Base-by-base conservation (phyloP, 805 yeast genomes). In the Yarrowia bubula region DNA sequence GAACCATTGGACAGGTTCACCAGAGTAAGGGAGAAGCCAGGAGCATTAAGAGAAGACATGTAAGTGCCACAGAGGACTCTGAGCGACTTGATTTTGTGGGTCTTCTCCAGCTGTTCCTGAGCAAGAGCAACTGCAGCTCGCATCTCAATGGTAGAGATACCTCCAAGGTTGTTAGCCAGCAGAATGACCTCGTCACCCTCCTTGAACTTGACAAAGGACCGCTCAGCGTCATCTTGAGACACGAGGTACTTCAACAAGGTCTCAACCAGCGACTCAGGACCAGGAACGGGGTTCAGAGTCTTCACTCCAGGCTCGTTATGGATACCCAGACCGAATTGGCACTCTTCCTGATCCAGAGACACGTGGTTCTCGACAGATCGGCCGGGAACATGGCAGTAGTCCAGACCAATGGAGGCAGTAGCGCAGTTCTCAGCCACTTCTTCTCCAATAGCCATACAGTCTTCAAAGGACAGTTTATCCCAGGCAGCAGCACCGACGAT, bases 241-340 rank as follows among this genome's bases (percentile, higher is more conserved):
- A 93, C 76, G 71, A 84, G 84, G 50, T 85, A 79, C 65, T 88
- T 80, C 79, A 93, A 80, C 35, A 83, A 79, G 28, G 81, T 74
- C 33, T 43, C 37, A 50, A 86, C 79, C 39, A 92, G 76, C 0
- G 82, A 82, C 14, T 84, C 86, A 61, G 90, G 84, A 0, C 84
- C 73, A 28, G 98, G 97, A 70, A 92, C 84, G 17, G 61, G 61
- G 33, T 79, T 76, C 33, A 84, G 72, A 67, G 84, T 83, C 71
- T 82, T 80, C 66, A 86, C 86, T 68, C 98, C 98, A 0, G 97
- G 93, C 75, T 92, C 98, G 72, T 92, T 92, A 76, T 92, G 98
- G 67, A 92, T 92, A 48, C 98, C 98, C 86, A 92, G 87, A 32
- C 98, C 98, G 66, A 92, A 81, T 75, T 92, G 98, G 73, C 89